These are phyloP conservation scores for Arthrobotrys iridis DNA, from an alignment of 2,329 filamentous ascomycete species.

Conservation along the genomic window DNA sequence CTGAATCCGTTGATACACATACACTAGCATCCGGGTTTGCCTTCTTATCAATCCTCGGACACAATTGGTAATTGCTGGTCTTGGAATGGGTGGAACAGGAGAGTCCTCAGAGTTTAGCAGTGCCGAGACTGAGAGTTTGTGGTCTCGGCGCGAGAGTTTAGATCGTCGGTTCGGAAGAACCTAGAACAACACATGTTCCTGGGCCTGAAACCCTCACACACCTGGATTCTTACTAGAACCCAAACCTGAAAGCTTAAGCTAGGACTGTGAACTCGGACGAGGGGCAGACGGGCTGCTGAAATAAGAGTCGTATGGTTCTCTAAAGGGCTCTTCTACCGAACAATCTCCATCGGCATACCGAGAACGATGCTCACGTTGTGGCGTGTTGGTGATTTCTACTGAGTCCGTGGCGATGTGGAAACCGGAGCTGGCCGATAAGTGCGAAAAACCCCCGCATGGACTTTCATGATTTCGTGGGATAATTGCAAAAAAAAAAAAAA, in stretches of 20 bases:
- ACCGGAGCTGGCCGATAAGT: conserved; percentile 5
- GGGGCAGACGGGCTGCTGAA: neutral
- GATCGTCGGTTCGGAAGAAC: neutral
- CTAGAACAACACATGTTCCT: neutral
- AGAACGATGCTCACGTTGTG: neutral
- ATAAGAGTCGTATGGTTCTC: neutral
- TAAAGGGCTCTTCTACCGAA: neutral
- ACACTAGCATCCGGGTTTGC: neutral
- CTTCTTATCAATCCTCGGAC: neutral
- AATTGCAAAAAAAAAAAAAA: neutral
- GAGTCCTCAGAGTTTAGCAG: no score
- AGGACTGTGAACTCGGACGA: neutral
- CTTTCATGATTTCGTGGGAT: neutral
- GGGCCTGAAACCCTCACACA: neutral
- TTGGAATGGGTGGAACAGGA: neutral
- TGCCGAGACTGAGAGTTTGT: no score
- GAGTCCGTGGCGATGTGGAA: neutral
- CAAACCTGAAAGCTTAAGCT: neutral
- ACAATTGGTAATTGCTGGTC: neutral
- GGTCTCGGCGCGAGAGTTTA: no score
- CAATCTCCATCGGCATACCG: neutral
- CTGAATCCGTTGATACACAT: neutral
- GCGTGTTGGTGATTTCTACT: no score
- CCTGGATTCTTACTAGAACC: no score
- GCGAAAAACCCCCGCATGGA: neutral